phyloP scores from a whole-genome alignment of 2,329 filamentous ascomycete species.

The Mollisiaceae sp. region DNA sequence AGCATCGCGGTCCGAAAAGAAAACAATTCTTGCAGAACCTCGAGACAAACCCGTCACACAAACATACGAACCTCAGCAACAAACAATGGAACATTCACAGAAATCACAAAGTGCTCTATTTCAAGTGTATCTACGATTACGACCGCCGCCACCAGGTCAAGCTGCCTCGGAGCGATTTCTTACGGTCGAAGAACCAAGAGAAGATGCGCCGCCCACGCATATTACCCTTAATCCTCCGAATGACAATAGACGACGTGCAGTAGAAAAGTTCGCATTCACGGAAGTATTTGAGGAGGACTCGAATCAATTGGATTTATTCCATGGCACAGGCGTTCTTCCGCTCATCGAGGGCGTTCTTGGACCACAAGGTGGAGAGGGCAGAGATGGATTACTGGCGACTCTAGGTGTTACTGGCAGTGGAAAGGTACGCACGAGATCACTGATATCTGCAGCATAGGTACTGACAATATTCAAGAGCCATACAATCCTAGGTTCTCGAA shows the following conservation, averaged over 20 bases:
- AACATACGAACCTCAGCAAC: neutral
- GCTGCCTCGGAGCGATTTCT: slow-evolving; percentile 71
- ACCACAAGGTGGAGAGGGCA: slow-evolving; percentile 73
- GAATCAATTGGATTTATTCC: slow-evolving; percentile 84
- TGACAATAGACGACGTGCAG: slow-evolving; percentile 81
- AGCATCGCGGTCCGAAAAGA: slow-evolving; percentile 8
- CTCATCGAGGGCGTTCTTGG: slow-evolving; percentile 84
- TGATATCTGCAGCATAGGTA: neutral
- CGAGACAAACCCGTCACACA: slow-evolving; percentile 1
- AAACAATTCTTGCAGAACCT: slow-evolving; percentile 10
- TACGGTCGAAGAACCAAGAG: slow-evolving; percentile 68
- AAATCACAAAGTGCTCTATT: slow-evolving; percentile 69
- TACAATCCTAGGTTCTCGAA: slow-evolving; percentile 88
- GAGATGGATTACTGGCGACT: slow-evolving; percentile 89
- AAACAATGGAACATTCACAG: slow-evolving; percentile 46
- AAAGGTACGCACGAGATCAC: slow-evolving; percentile 66
- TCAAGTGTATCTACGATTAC: slow-evolving; percentile 87
- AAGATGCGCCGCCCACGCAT: slow-evolving; percentile 62
- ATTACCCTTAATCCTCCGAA: slow-evolving; percentile 81
- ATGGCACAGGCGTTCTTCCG: slow-evolving; percentile 74
- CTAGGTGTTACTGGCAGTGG: slow-evolving; percentile 94
- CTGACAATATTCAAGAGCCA: slow-evolving; percentile 69
- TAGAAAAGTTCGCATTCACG: slow-evolving; percentile 95
- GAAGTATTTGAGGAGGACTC: slow-evolving; percentile 89
- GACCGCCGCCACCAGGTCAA: slow-evolving; percentile 58